Percentiles rank a stretch among this genome's conserved stretches.
phyloP scores from a whole-genome alignment of 768 basidiomycete genomes.

The Coprinopsis marcescibilis region DNA sequence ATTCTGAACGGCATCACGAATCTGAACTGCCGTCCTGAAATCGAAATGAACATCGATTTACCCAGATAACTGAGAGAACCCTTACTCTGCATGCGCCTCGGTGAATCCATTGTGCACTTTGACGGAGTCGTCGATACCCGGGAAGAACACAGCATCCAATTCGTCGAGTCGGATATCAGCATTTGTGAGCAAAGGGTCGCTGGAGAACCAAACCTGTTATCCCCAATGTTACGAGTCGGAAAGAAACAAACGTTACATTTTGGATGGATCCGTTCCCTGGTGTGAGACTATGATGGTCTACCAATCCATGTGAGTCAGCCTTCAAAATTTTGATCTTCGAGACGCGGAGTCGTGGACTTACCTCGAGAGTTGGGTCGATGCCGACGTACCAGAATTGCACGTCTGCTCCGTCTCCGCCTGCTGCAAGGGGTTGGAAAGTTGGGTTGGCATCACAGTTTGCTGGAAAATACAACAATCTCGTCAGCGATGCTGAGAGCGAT shows the following conservation, averaged over 20 bases:
- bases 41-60: neutral
- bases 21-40: constrained; percentile 32
- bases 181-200: constrained; percentile 35
- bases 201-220: constrained; percentile 11
- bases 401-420: constrained; percentile 42
- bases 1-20: constrained; percentile 34
- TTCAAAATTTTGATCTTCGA: neutral
- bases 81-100: constrained; percentile 36
- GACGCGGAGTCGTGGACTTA: constrained; percentile 9
- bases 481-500: neutral
- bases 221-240: no score
- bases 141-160: constrained; percentile 35
- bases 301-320: no score
- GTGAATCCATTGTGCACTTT: constrained; percentile 41
- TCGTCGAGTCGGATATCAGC: constrained; percentile 24
- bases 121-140: constrained; percentile 33
- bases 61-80: neutral
- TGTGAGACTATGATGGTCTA: constrained; percentile 33
- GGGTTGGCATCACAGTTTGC: constrained; percentile 43
- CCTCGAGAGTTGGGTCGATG: constrained; percentile 30
- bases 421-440: constrained; percentile 40
- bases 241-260: no score
- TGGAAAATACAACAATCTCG: constrained; percentile 13
- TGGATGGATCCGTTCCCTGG: constrained; percentile 27
- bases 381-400: constrained; percentile 46